A percentile compares a stretch with the other conserved stretches of the same genome.
These are phyloP conservation scores for Pilatotrama ljubarskyi DNA, from an alignment of 768 basidiomycete genomes.

Conservation along the genomic window DNA sequence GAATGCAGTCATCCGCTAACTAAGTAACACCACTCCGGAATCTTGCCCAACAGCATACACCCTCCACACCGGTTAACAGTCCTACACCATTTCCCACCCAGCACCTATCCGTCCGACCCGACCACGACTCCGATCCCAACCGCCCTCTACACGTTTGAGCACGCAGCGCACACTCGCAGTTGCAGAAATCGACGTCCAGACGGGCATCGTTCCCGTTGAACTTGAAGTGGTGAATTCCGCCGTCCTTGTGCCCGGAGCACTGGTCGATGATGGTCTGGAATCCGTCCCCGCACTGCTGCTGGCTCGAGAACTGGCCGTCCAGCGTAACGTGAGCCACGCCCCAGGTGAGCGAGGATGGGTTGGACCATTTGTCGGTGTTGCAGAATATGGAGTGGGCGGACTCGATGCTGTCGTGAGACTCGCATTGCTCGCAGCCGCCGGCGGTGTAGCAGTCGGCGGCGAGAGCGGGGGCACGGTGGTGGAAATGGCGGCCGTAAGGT, in stretches of 20 bases:
- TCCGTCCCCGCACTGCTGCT: slow-evolving; percentile 4
- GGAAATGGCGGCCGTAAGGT: neutral
- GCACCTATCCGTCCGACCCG: too few species aligned
- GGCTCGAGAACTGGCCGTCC: neutral
- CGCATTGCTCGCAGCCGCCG: neutral
- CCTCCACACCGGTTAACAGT: too few species aligned
- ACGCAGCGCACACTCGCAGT: neutral
- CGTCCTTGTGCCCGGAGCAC: neutral
- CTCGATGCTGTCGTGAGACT: neutral
- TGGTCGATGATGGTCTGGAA: slow-evolving; percentile 6
- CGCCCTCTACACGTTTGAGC: too few species aligned
- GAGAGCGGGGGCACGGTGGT: neutral
- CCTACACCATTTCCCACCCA: too few species aligned
- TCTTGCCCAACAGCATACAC: too few species aligned
- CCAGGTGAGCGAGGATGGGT: neutral
- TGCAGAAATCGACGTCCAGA: slow-evolving; percentile 1
- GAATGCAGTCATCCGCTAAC: too few species aligned
- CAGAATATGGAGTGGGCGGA: neutral
- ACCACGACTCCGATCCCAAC: too few species aligned
- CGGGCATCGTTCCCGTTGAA: neutral
- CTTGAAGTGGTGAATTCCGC: neutral
- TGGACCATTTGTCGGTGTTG: neutral
- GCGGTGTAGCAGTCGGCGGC: slow-evolving; percentile 2
- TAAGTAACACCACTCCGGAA: too few species aligned
- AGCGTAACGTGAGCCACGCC: neutral